Conservation (phyloP, 176 grass and related monocot species). For the Eleusine indica region DNA sequence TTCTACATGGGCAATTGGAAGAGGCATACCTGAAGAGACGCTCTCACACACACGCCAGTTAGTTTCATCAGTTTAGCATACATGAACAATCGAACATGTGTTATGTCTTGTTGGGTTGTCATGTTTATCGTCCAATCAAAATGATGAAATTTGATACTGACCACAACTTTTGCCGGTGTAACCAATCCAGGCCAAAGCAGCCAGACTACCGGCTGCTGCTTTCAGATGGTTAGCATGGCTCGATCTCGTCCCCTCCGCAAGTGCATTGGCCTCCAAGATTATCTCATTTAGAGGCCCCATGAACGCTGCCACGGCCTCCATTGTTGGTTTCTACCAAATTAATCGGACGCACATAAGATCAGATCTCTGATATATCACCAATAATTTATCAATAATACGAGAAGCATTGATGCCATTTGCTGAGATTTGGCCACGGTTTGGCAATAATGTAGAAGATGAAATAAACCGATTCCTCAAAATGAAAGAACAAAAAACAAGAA, state of each 20-base stretch:
- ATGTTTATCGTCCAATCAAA: not conserved
- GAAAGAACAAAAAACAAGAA: not conserved
- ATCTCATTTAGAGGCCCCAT: slow-evolving; percentile 56
- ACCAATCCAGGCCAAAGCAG: slow-evolving; percentile 60
- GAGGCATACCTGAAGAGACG: slow-evolving; percentile 51
- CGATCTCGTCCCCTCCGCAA: slow-evolving; percentile 47
- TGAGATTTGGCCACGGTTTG: not conserved
- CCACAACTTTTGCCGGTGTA: slow-evolving; percentile 60
- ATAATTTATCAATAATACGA: too few species aligned
- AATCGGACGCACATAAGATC: not conserved
- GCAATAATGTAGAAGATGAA: not conserved
- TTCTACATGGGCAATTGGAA: slow-evolving; percentile 68
- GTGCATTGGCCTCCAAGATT: slow-evolving; percentile 47
- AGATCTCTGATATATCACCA: not conserved
- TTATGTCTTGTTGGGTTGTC: not conserved
- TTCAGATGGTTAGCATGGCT: slow-evolving; percentile 65
- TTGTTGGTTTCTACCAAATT: slow-evolving; percentile 47
- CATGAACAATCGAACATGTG: too few species aligned
- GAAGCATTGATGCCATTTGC: not conserved
- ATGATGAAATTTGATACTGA: slow-evolving; percentile 30
- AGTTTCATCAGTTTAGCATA: too few species aligned
- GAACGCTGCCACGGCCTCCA: slow-evolving; percentile 37
- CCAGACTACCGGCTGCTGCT: slow-evolving; percentile 52
- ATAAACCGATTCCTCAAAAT: too few species aligned
- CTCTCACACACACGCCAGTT: too few species aligned